These are phyloP conservation scores for Aspergillus pseudonomiae DNA, from an alignment of 2,329 filamentous ascomycete species.

Conservation along the genomic window DNA sequence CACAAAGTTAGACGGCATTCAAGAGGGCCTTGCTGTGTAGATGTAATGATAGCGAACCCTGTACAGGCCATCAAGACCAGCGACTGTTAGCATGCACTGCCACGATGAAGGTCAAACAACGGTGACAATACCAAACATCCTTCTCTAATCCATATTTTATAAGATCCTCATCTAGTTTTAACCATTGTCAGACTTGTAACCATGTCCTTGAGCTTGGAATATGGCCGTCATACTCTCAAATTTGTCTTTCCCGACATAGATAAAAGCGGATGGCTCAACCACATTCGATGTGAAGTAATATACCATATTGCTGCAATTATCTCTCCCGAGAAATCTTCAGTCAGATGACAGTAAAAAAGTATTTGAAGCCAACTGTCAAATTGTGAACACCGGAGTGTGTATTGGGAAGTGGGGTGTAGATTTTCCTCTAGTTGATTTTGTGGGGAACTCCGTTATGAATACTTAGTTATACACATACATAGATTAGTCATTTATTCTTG, in stretches of 20 bases:
- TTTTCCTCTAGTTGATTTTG: conserved; percentile 2
- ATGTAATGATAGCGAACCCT: conserved; percentile 34
- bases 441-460: background rate
- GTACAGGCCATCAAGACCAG: background rate
- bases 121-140: conserved; percentile 75
- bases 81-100: conserved; percentile 3
- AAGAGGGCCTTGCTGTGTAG: background rate
- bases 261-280: conserved; percentile 78
- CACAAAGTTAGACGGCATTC: conserved; percentile 12
- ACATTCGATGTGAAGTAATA: conserved; percentile 92
- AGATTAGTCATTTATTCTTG: background rate
- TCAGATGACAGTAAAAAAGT: background rate
- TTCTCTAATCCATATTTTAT: conserved; percentile 94
- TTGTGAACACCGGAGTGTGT: background rate
- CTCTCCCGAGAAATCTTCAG: background rate
- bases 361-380: background rate
- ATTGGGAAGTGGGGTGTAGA: background rate
- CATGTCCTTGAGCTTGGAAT: conserved; percentile 7
- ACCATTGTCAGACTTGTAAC: conserved; percentile 18
- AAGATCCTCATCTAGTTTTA: conserved; percentile 79
- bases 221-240: conserved; percentile 76
- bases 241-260: conserved; percentile 99
- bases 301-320: conserved; percentile 62
- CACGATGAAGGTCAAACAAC: conserved; percentile 2
- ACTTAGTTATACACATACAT: background rate